Base-by-base conservation (phyloP, 1,139 yeast genomes). In the Blastobotrys niveus region DNA sequence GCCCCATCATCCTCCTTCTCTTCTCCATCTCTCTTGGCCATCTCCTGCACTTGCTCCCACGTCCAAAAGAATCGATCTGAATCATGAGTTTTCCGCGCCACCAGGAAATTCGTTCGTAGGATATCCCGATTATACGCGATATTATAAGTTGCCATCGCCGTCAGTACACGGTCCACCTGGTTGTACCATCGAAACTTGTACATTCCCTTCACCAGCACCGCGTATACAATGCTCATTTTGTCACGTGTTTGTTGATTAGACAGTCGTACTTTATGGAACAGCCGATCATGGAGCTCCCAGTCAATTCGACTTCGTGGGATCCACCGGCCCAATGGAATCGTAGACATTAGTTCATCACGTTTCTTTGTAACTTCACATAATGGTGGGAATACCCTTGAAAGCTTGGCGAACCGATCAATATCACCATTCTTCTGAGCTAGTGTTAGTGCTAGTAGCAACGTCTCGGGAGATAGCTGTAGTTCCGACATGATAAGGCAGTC, bases 41-140 rank as follows among this genome's bases (percentile, higher is more conserved):
- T 8, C 40, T 43, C 30, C 43, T 38, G 14, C 50, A 40, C 22
- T 48, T 48, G 25, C n/a, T 43, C 29, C 48, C 53, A 49, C 3
- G 61, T 51, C 61, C 61, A 58, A 10, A 50, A 34, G 3, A 57
- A 54, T 18, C 58, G 50, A 6, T 36, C 40, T 2, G 25, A 21
- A 39, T 58, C 62, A 21, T 41, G 37, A 14, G 52, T 48, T 24
- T 38, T 38, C n/a, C 41, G 40, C 5, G 60, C 57, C 5, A 53
- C 53, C 14, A 50, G 42, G 41, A 58, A 45, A 39, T 53, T 56
- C 15, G 51, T 34, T 6, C 55, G 46, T 19, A 59, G 48, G 8
- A 58, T 43, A 10, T 47, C 47, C n/a, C 51, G 42, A 17, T 51
- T 50, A 26, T 50, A 30, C 20, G 46, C 47, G 20, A 56, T 27